Evolutionary conservation across 352 stramenopile genomes (phyloP).

Genomic region (Phytophthora tentaculata): DNA sequence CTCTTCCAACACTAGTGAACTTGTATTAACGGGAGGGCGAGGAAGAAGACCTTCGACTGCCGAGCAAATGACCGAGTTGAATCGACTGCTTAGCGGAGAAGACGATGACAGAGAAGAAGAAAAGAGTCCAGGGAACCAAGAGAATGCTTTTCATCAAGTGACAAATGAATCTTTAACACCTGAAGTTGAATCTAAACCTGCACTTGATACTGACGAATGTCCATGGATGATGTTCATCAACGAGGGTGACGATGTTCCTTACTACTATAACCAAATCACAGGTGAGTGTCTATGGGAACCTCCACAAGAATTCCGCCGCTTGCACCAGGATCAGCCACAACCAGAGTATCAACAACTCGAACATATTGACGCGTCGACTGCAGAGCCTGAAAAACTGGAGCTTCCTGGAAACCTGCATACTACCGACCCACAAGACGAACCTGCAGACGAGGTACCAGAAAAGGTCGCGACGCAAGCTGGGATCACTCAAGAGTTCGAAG

Average conservation of each 20-base stretch:
- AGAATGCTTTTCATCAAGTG: too few species aligned
- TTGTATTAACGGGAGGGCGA: constrained; percentile 20
- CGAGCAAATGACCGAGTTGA: constrained; percentile 69
- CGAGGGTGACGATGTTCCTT: constrained; percentile 62
- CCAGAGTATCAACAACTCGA: constrained; percentile 1
- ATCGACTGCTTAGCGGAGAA: constrained; percentile 58
- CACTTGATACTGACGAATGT: constrained; percentile 12
- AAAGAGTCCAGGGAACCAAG: background rate
- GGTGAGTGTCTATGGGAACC: constrained; percentile 73
- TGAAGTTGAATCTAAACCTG: constrained; percentile 2
- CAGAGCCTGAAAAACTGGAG: background rate
- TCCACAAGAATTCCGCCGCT: constrained; percentile 56
- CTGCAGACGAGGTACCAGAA: background rate
- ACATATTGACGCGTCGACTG: background rate
- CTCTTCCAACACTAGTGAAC: background rate
- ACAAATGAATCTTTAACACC: background rate
- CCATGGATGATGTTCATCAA: constrained; percentile 79
- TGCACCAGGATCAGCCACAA: constrained; percentile 31
- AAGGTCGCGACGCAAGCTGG: background rate
- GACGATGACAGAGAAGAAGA: constrained; percentile 34
- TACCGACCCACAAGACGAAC: background rate
- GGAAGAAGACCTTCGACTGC: constrained; percentile 53
- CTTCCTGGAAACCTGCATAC: background rate
- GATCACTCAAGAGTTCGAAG: constrained; percentile 59
- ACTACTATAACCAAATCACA: constrained; percentile 75